Conservation (phyloP, 805 yeast genomes). For the Candida sakaeoensis region DNA sequence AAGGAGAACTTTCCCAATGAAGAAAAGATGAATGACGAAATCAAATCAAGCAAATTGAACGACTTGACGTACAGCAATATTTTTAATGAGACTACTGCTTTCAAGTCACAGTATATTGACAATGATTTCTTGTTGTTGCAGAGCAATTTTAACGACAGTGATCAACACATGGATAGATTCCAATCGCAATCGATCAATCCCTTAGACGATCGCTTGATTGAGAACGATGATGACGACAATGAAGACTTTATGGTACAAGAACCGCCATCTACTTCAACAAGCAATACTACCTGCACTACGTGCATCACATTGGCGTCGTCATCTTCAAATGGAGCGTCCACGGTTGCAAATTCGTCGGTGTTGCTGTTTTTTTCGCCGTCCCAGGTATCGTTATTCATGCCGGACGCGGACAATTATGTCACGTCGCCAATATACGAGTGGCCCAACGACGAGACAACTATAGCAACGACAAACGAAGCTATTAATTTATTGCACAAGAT, state of each 20-base stretch:
- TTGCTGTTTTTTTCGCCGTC: constrained; percentile 7
- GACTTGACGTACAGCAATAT: constrained; percentile 2
- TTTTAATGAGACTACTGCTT: not conserved
- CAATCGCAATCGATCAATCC: constrained; percentile 2
- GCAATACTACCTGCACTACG: not conserved
- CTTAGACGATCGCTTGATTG: not conserved
- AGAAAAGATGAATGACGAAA: not conserved
- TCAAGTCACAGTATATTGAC: constrained; percentile 6
- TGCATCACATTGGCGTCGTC: constrained; percentile 2
- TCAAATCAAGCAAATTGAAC: not conserved
- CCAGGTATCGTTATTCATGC: not conserved
- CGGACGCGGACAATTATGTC: constrained; percentile 7
- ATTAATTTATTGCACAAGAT: constrained; percentile 8
- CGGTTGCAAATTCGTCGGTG: constrained; percentile 6
- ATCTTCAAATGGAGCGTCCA: not conserved
- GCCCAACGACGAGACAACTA: constrained; percentile 10
- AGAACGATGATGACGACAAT: constrained; percentile 2
- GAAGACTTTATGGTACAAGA: constrained; percentile 3
- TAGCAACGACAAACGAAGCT: constrained; percentile 5
- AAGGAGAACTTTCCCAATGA: constrained; percentile 1
- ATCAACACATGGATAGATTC: constrained; percentile 6
- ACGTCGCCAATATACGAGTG: constrained; percentile 11
- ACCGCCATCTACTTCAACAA: constrained; percentile 1
- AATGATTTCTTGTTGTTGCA: constrained; percentile 6
- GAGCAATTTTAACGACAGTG: constrained; percentile 4